Base-by-base conservation (phyloP, 2,329 filamentous ascomycete species). In the Alternaria sp. region DNA sequence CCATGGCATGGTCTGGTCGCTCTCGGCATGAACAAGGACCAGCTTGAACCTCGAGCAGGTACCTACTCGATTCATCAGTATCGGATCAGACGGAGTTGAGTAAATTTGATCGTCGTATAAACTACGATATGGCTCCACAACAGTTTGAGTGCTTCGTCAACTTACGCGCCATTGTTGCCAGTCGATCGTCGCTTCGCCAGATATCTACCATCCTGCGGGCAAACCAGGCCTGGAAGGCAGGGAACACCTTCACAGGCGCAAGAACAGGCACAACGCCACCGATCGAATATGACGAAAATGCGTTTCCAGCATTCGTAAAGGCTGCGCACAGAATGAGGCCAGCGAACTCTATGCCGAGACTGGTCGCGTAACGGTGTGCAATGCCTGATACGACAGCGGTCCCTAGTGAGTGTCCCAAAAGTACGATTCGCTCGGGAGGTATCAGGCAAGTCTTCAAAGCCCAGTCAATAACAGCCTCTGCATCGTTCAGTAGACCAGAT, bases 371-470 rank as follows among this genome's bases (percentile, higher is more conserved):
- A 49, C 88, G 85, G 73, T 96, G 89, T 6, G 88, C 89, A 2
- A 93, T 89, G 5, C 88, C 94, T 25, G 89, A 87, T 5, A 90
- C 88, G 2, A 97, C 92, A 0, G 93, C 95, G 0, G 95, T 97
- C 10, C 95, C 95, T 0, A 98, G 85, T 71, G 92, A 96, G 68
- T 97, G 94, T 2, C 94, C 95, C 3, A 96, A 82, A 15, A 98
- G 83, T 5, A 95, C 88, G 61, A 97, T 95, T 15, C 89, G 89
- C 30, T 87, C 86, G 0, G 93, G 84, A 0, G 91, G 83, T 15
- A 97, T 85, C 0, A 86, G 84, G 4, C 88, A 87, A 1, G 86
- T 84, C n/a, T 88, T 82, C 47, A 93, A 83, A 4, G 92, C 91
- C 83, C 91, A 96, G 60, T 93, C 86, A 3, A 97, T 84, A 1